Conservation (phyloP, 768 basidiomycete species). For the Suillus hirtellus region DNA sequence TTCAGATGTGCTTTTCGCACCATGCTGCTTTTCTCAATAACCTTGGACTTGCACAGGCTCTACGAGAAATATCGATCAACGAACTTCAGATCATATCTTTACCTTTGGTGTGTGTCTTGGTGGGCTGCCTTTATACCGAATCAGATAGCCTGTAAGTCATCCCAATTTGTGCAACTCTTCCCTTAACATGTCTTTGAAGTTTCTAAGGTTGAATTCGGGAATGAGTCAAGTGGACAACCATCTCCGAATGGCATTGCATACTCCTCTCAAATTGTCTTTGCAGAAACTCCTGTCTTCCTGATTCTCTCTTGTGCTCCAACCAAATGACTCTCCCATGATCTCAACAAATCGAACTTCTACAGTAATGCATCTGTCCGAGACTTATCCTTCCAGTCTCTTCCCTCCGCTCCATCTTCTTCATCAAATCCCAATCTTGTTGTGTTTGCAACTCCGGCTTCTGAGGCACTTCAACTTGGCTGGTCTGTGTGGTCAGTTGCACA, state of each 20-base stretch:
- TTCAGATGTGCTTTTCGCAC: conserved; percentile 83
- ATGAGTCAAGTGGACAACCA: conserved; percentile 36
- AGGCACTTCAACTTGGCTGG: conserved; percentile 52
- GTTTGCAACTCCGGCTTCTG: conserved; percentile 13
- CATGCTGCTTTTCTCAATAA: conserved; percentile 79
- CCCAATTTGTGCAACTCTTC: conserved; percentile 10
- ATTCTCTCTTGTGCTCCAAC: conserved; percentile 63
- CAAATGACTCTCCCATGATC: conserved; percentile 78
- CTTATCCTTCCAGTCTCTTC: conserved; percentile 20
- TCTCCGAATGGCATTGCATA: conserved; percentile 23
- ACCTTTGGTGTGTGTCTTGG: conserved; percentile 92
- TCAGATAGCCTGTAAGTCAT: conserved; percentile 69
- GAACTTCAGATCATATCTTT: conserved; percentile 95
- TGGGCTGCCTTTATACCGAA: conserved; percentile 85
- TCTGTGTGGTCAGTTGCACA: conserved; percentile 56
- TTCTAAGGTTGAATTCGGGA: conserved; percentile 62
- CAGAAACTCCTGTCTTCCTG: conserved; percentile 35
- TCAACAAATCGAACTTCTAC: conserved; percentile 43
- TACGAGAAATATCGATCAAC: conserved; percentile 91
- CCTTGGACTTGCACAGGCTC: conserved; percentile 72
- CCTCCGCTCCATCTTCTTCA: conserved; percentile 22
- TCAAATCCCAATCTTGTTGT: conserved; percentile 25
- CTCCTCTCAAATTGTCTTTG: conserved; percentile 28
- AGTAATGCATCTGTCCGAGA: conserved; percentile 23
- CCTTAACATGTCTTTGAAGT: conserved; percentile 42